These are phyloP conservation scores for Chaetomium tenue DNA, from an alignment of 495 filamentous ascomycete species.

Conservation along the genomic window DNA sequence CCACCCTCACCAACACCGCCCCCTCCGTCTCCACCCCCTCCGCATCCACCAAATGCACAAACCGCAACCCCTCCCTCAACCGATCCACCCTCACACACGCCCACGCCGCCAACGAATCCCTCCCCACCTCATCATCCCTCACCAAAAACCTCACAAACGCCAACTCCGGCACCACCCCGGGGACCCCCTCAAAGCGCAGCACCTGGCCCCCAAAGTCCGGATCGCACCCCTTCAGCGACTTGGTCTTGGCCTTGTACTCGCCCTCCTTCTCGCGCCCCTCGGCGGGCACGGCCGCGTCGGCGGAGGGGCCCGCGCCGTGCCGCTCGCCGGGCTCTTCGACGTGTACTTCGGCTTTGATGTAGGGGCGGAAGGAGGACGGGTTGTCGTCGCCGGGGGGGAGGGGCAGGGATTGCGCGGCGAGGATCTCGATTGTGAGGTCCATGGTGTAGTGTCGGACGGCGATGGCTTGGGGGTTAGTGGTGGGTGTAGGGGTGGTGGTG, in stretches of 20 bases:
- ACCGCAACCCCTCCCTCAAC: slow-evolving; percentile 68
- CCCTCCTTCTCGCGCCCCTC: slow-evolving; percentile 47
- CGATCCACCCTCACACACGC: slow-evolving; percentile 82
- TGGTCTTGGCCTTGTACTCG: slow-evolving; percentile 70
- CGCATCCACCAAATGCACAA: slow-evolving; percentile 68
- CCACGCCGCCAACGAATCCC: slow-evolving; percentile 80
- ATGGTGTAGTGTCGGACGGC: slow-evolving; percentile 48
- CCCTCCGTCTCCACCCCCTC: slow-evolving; percentile 61
- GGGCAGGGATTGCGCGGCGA: slow-evolving; percentile 58
- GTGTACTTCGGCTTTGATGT: slow-evolving; percentile 80
- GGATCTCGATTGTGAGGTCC: slow-evolving; percentile 53
- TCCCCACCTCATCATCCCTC: slow-evolving; percentile 74
- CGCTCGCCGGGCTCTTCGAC: slow-evolving; percentile 61
- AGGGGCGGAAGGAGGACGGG: slow-evolving; percentile 65
- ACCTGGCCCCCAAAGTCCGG: slow-evolving; percentile 69
- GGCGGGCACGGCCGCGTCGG: slow-evolving; percentile 29
- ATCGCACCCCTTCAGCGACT: slow-evolving; percentile 57
- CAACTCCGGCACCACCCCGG: slow-evolving; percentile 70
- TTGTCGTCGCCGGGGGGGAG: slow-evolving; percentile 54
- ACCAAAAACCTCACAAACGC: slow-evolving; percentile 85
- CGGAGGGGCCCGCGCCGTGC: slow-evolving; percentile 34
- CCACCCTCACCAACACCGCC: slow-evolving; percentile 66
- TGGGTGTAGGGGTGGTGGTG: neutral
- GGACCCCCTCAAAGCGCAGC: slow-evolving; percentile 59
- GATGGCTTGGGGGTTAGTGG: slow-evolving; percentile 28